Base-by-base conservation (phyloP, 2,329 filamentous ascomycete species). In the Orbilia quercus region DNA sequence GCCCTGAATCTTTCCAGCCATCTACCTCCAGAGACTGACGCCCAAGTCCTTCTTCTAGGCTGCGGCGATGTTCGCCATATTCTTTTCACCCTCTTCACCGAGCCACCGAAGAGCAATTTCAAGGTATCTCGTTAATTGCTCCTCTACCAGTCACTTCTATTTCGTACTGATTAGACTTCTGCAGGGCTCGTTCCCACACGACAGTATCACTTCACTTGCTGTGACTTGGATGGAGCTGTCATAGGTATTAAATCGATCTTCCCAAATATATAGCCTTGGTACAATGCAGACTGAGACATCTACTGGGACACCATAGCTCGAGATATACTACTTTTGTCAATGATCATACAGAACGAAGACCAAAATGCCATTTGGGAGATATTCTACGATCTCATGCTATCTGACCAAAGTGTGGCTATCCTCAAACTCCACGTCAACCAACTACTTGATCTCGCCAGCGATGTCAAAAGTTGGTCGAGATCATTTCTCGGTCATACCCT, bases 21-120 rank as follows among this genome's bases (percentile, higher is more conserved):
- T 34, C 75, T 87, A 1, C 84, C 85, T 0, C 83, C 83, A 7
- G 85, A 84, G 2, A 74, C 82, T n/a, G 80, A 84, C 76, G 84
- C 82, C 1, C 79, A 82, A 50, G 79, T 88, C 3, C 80, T 89
- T 14, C 81, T 85, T 0, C 81, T 89, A 1, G 85, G 84, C 1
- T 87, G 84, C 64, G 85, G 85, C 9, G 87, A 89, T 79, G 79
- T 84, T 45, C 82, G 85, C 11, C 85, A 85, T 73, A 81, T 89
- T 25, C 79, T 89, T 0, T 88, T 84, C 76, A 87, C 86, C 0
- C 77, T 69, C 9, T 69, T 69, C 42, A 62, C 64, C 4, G 64
- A 69, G 25, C 28, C 38, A 36, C 31, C 16, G 16, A 22, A 4
- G 9, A 31, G 9, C 9, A 31, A 4, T 31, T 9, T 31, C 28